Evolutionary conservation across 345 rosid species (phyloP).

Genomic region (Pelargonium nanum): DNA sequence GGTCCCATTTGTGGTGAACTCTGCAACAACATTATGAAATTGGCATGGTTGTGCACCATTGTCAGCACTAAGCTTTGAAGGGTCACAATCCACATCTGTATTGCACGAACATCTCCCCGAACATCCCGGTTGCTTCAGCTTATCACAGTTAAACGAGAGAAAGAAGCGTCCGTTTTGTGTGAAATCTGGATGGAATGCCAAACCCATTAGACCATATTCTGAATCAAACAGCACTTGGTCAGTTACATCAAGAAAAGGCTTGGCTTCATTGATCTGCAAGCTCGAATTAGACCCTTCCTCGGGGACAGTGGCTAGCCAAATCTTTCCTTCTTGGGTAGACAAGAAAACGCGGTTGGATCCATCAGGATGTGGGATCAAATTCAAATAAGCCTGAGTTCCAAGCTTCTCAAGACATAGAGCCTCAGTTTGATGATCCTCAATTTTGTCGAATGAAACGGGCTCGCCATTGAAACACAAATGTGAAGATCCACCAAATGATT

Average conservation of each 20-base stretch:
- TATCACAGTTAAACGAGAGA: slow-evolving; percentile 32
- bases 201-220: slow-evolving; percentile 29
- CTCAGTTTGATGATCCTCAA: not conserved
- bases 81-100: slow-evolving; percentile 33
- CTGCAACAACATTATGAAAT: slow-evolving; percentile 25
- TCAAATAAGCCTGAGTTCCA: slow-evolving; percentile 40
- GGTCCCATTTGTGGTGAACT: slow-evolving; percentile 23
- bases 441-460: not conserved
- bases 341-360: slow-evolving; percentile 52
- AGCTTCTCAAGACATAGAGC: slow-evolving; percentile 50
- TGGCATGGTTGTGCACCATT: slow-evolving; percentile 25
- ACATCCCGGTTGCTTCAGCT: slow-evolving; percentile 26
- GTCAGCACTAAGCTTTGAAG: slow-evolving; percentile 20
- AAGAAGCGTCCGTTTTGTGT: slow-evolving; percentile 33
- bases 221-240: slow-evolving; percentile 27
- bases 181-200: slow-evolving; percentile 38
- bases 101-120: slow-evolving; percentile 35
- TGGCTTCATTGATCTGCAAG: slow-evolving; percentile 31
- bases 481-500: not conserved
- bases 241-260: slow-evolving; percentile 48
- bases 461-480: not conserved
- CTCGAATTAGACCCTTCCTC: slow-evolving; percentile 37
- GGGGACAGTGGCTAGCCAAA: slow-evolving; percentile 51
- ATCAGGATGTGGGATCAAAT: slow-evolving; percentile 53
- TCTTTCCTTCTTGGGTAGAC: slow-evolving; percentile 37